These are phyloP conservation scores for Lactarius vividus DNA, from an alignment of 768 basidiomycete genomes.

Conservation along the genomic window DNA sequence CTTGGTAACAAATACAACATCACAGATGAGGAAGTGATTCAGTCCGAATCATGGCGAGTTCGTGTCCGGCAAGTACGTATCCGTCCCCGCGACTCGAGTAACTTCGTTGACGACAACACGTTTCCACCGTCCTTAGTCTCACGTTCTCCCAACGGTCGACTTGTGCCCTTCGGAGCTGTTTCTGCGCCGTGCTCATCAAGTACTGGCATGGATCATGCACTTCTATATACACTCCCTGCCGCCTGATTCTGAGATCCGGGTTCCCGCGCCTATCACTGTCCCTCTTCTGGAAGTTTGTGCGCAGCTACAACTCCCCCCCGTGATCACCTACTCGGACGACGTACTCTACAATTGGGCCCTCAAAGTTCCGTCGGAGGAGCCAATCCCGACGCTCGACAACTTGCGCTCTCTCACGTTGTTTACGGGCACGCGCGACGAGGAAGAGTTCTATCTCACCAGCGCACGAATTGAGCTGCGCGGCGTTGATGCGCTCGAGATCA, in stretches of 20 bases:
- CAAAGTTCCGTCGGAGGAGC: conserved; percentile 28
- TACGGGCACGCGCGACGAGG: conserved; percentile 76
- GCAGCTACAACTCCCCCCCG: conserved; percentile 76
- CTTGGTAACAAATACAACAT: conserved; percentile 41
- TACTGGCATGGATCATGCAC: conserved; percentile 54
- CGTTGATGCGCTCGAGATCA: conserved; percentile 76
- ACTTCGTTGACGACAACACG: conserved; percentile 10
- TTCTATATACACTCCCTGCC: conserved; percentile 52
- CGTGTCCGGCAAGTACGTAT: conserved; percentile 40
- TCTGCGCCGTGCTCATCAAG: conserved; percentile 54
- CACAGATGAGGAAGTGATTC: conserved; percentile 34
- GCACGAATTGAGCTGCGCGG: conserved; percentile 88
- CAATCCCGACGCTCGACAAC: conserved; percentile 50
- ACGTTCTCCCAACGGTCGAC: conserved; percentile 37
- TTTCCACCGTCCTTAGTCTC: conserved; percentile 36
- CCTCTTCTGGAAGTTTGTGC: conserved; percentile 72
- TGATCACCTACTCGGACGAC: conserved; percentile 88
- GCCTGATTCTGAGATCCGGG: conserved; percentile 41
- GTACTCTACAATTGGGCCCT: conserved; percentile 83
- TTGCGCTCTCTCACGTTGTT: conserved; percentile 67
- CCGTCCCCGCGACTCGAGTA: neutral
- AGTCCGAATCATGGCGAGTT: conserved; percentile 43
- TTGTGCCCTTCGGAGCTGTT: conserved; percentile 43
- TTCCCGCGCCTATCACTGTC: conserved; percentile 68
- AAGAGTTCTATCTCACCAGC: conserved; percentile 84